These are phyloP conservation scores for Amanita jacksonii DNA, from an alignment of 768 basidiomycete genomes.

Conservation along the genomic window DNA sequence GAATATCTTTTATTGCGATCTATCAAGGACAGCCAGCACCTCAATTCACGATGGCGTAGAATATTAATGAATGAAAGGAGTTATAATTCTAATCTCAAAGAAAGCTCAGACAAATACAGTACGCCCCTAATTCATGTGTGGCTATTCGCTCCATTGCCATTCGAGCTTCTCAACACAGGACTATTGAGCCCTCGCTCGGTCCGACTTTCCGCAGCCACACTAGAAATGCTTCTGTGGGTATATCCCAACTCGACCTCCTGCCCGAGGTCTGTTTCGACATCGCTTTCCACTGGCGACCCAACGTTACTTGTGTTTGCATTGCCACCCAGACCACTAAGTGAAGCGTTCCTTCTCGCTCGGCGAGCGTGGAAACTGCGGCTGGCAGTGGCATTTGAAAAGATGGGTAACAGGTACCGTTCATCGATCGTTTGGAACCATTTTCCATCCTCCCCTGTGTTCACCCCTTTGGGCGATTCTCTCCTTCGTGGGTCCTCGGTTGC, in stretches of 20 bases:
- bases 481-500: slow-evolving; percentile 13
- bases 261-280: slow-evolving; percentile 27
- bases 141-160: slow-evolving; percentile 15
- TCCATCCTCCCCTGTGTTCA: slow-evolving; percentile 53
- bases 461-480: slow-evolving; percentile 11
- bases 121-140: slow-evolving; percentile 7
- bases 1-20: too few relatives aligned
- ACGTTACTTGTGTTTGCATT: slow-evolving; percentile 18
- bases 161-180: slow-evolving; percentile 41
- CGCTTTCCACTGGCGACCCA: slow-evolving; percentile 30
- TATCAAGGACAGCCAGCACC: too few relatives aligned
- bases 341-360: slow-evolving; percentile 42
- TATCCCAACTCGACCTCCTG: slow-evolving; percentile 37
- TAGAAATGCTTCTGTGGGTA: slow-evolving; percentile 1
- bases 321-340: slow-evolving; percentile 22
- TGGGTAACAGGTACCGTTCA: slow-evolving; percentile 85
- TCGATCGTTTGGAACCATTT: slow-evolving; percentile 96
- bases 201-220: slow-evolving; percentile 28
- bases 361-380: slow-evolving; percentile 81
- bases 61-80: not conserved
- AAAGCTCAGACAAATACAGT: not conserved
- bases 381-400: slow-evolving; percentile 89
- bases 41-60: too few relatives aligned
- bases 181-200: slow-evolving; percentile 56
- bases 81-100: not conserved